Base-by-base conservation (phyloP, 768 basidiomycete species). In the Dendrothele bispora region DNA sequence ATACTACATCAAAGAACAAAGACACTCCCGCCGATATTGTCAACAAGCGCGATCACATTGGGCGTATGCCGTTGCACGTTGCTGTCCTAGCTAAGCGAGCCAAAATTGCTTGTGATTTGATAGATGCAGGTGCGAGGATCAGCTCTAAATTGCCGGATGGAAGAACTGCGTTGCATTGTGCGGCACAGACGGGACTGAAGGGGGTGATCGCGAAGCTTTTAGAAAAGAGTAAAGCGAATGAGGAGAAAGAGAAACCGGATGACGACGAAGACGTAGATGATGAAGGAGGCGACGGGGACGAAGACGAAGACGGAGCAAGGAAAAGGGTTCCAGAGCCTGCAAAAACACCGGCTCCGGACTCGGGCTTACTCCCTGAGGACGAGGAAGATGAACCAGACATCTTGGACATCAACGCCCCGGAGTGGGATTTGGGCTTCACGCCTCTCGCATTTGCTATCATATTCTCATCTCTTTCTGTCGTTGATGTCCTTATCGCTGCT, bases 351-450 rank as follows among this genome's bases (percentile, higher is more conserved):
- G 46, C 37, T 30, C n/a, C n/a, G n/a, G 59, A 63, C 29, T 63
- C 57, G 42, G 62, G 62, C 10, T 72, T 75, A 37, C 62, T 76
- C 5, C 74, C 73, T 1, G 80, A 80, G 34, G 79, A 80, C 54
- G 64, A 73, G 5, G 61, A 66, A 4, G 73, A 78, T 36, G 64
- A 65, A 28, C 79, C 79, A 0, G 82, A 84, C 48, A 64, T 84
- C 26, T 65, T 84, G n/a, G 76, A 80, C 36, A 55, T 83, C 51
- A 69, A 82, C 37, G 65, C 68, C 1, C 45, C 68, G 1, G 82
- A 84, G 57, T 86, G 82, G 83, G 83, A 84, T 56, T 72, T 77
- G 46, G 69, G 71, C 3, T 74, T 80, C 50, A 72, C 76, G 1
- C 72, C 83, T 2, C 66, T 84, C 22, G 64, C 65, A 22, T 79